phyloP scores from a whole-genome alignment of 2,329 filamentous ascomycete genomes.

The Colletotrichum cordylinicola region DNA sequence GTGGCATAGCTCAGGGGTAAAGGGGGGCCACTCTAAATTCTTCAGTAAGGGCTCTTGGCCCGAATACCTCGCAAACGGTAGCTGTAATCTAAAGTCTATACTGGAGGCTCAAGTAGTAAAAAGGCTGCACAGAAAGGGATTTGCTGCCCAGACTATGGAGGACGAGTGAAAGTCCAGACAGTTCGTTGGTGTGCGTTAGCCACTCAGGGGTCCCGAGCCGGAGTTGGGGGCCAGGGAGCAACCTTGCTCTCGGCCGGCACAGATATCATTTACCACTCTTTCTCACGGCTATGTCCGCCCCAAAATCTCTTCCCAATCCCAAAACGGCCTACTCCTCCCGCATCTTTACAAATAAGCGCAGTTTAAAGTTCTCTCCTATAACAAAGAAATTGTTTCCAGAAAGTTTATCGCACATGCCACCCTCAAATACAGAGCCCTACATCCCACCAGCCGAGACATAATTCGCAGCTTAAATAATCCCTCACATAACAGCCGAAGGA shows the following conservation, averaged over 20 bases:
- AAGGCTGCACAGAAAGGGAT: background rate
- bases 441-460: background rate
- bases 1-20: background rate
- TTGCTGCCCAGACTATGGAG: background rate
- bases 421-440: background rate
- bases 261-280: background rate
- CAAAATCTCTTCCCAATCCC: background rate
- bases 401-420: background rate
- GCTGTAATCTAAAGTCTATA: background rate
- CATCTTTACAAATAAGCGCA: background rate
- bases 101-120: background rate
- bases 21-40: background rate
- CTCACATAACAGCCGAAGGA: background rate
- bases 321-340: background rate
- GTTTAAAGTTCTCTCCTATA: slow-evolving; percentile 10
- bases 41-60: background rate
- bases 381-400: background rate
- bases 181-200: background rate
- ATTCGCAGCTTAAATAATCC: background rate
- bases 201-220: background rate
- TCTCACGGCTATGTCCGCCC: background rate
- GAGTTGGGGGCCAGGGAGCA: background rate
- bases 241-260: background rate
- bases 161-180: background rate
- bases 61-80: background rate